Percentiles rank a stretch among this genome's conserved stretches.
Conservation (phyloP, 2,329 filamentous ascomycete species). For the Aureobasidium sp. region DNA sequence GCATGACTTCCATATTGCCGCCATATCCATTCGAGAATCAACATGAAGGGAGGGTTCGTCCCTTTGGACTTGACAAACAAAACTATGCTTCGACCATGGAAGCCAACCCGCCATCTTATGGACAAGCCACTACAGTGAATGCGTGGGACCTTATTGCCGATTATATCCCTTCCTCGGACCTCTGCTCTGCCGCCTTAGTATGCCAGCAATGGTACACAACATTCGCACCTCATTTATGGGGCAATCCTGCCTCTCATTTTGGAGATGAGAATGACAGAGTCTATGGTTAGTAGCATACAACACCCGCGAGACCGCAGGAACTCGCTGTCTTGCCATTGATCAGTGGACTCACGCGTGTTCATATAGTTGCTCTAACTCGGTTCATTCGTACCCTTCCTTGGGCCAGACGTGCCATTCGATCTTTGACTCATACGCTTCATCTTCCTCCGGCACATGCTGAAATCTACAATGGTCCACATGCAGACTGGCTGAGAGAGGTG, state of each 20-base stretch:
- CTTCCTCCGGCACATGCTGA: conserved; percentile 53
- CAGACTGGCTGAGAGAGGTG: conserved; percentile 52
- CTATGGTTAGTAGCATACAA: conserved; percentile 33
- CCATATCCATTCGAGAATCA: not conserved
- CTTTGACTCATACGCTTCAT: conserved; percentile 53
- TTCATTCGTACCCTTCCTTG: conserved; percentile 50
- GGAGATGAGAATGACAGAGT: conserved; percentile 52
- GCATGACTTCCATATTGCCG: not conserved
- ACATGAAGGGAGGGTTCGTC: not conserved
- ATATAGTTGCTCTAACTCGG: conserved; percentile 46
- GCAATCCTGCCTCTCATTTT: conserved; percentile 55
- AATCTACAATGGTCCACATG: conserved; percentile 50
- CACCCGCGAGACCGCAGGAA: not conserved
- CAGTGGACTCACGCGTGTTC: not conserved
- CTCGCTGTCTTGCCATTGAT: not conserved
- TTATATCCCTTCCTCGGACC: conserved; percentile 48
- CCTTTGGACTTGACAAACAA: not conserved
- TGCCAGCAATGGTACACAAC: conserved; percentile 49
- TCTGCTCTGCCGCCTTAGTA: conserved; percentile 49
- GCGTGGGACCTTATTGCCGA: conserved; percentile 48
- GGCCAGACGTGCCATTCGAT: conserved; percentile 44
- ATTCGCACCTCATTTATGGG: conserved; percentile 53
- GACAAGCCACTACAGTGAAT: conserved; percentile 46
- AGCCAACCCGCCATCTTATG: conserved; percentile 51
- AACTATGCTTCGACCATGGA: conserved; percentile 36